Evolutionary conservation across 2,329 filamentous ascomycete species (phyloP), one percentile per base, ranked within the genome.

Genomic region (Trichoderma afroharzianum): DNA sequence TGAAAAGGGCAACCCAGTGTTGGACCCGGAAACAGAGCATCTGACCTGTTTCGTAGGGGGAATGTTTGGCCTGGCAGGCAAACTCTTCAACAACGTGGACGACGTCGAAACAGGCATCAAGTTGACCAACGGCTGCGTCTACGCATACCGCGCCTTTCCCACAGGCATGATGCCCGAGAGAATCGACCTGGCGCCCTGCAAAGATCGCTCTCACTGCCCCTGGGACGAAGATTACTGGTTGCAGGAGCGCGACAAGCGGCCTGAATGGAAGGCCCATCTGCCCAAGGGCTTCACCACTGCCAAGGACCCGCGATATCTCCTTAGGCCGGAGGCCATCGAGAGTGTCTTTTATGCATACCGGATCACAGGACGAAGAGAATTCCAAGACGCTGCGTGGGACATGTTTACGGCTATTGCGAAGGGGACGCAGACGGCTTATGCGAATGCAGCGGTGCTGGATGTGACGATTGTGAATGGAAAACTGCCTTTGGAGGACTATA

Each of bases 311-410:
- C 84, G 85, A 71, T 93, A 92, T 76, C 86, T 92, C 21, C 83
- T 93, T 43, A 86, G 91, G 72, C 91, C 92, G n/a, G 92, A 95
- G 81, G 92, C 92, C 6, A 92, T 94, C 70, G 92, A 95, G 82
- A 92, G 90, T 24, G 88, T 95, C n/a, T 94, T 92, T 80, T 88
- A 92, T 79, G 88, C 94, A 85, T 92, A 90, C 79, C 88, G 92
- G 69, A 84, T 93, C 66, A 94, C 91, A 0, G 92, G 91, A 32
- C 87, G 92, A 74, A 74, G 83, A 1, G 82, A 84, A 66, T 92
- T 88, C 85, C 88, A 88, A 75, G 87, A 91, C 63, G 88, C 88
- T 74, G 92, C 91, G 1, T 94, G 92, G 91, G 83, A 84, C 66
- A 94, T 94, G 90, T 93, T 93, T 77, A 78, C 85, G 63, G 85